Conservation (phyloP, 768 basidiomycete species). For the Hysterangium stoloniferum region DNA sequence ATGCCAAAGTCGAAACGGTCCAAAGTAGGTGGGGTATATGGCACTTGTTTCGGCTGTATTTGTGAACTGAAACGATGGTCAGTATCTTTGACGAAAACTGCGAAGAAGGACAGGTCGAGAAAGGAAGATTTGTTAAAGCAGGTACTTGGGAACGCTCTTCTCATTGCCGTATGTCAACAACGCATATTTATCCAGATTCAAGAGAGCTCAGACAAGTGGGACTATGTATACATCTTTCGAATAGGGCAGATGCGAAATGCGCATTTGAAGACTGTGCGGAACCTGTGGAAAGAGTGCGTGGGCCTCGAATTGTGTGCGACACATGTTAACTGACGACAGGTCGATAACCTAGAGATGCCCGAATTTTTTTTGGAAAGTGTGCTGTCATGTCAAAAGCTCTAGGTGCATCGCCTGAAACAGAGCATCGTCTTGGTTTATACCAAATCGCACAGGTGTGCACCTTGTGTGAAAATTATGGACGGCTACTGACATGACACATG, state of each 20-base stretch:
- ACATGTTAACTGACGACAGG: neutral
- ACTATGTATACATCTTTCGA: conserved; percentile 92
- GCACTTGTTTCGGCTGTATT: too few relatives aligned
- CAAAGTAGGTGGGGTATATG: conserved; percentile 71
- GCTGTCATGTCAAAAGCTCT: conserved; percentile 95
- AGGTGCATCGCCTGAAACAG: conserved; percentile 79
- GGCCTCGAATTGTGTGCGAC: neutral
- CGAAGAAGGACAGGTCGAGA: conserved; percentile 87
- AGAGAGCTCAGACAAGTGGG: conserved; percentile 80
- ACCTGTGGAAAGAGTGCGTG: conserved; percentile 85
- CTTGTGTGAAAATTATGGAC: neutral
- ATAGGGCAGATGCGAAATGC: conserved; percentile 95
- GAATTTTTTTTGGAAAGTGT: conserved; percentile 81
- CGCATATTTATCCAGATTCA: conserved; percentile 49
- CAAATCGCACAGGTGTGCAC: conserved; percentile 66
- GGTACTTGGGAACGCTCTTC: conserved; percentile 44
- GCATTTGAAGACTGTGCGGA: conserved; percentile 88
- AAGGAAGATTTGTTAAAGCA: conserved; percentile 79
- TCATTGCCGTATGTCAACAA: conserved; percentile 3
- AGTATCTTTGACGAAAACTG: conserved; percentile 93
- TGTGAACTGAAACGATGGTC: too few relatives aligned
- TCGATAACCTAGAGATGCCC: conserved; percentile 76
- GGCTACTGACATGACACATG: neutral
- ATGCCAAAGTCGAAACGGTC: conserved; percentile 91
- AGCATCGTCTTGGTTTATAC: conserved; percentile 70